A percentile compares a stretch with the other conserved stretches of the same genome.
phyloP scores from a whole-genome alignment of 108 stramenopile genomes.

The Epipyxis sp. region DNA sequence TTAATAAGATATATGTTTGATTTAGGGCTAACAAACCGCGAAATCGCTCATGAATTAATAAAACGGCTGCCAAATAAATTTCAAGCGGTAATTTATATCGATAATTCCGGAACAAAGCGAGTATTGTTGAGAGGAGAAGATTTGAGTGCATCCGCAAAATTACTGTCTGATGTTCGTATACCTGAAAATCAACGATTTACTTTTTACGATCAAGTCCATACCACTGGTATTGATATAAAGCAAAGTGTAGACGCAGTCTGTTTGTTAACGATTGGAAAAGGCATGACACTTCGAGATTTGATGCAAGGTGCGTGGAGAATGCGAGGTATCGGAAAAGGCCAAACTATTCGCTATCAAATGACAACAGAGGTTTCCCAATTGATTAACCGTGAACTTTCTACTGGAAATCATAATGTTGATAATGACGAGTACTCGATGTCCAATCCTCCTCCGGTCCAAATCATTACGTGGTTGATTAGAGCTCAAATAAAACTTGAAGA shows the following conservation, averaged over 20 bases:
- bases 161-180: conserved; percentile 17
- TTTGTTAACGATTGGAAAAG: conserved; percentile 21
- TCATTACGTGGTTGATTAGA: conserved; percentile 8
- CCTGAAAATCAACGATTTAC: conserved; percentile 14
- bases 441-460: neutral
- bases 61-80: neutral
- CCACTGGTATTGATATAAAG: conserved; percentile 22
- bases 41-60: too few species aligned
- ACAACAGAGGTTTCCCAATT: neutral
- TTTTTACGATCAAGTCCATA: conserved; percentile 46
- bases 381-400: conserved; percentile 8
- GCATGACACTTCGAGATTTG: conserved; percentile 11
- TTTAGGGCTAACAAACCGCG: too few species aligned
- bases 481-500: conserved; percentile 10
- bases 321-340: conserved; percentile 27
- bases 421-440: neutral
- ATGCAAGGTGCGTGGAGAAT: conserved; percentile 14
- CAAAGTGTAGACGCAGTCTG: neutral
- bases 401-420: neutral
- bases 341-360: conserved; percentile 18
- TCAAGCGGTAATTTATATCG: conserved; percentile 36
- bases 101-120: conserved; percentile 30
- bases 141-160: neutral
- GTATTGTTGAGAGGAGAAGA: conserved; percentile 27
- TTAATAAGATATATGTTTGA: too few species aligned